Evolutionary conservation across 768 basidiomycete species (phyloP), one percentile per base, ranked within the genome.

Genomic region (Rhodotorula toruloides): DNA sequence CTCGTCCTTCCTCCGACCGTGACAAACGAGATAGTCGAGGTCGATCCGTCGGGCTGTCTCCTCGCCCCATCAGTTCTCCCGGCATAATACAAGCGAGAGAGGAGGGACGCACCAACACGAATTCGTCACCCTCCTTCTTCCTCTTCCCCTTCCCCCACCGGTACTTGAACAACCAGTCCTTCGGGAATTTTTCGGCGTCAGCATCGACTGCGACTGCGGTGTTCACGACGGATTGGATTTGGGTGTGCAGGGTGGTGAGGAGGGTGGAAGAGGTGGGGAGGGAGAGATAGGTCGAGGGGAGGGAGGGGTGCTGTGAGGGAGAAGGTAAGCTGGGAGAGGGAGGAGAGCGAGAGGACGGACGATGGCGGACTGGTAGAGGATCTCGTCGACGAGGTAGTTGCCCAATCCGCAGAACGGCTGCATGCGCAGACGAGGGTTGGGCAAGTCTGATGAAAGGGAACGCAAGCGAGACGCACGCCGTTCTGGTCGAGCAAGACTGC

Each of bases 351-450:
- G 44, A 32, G 12, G 29, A 40, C 60, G 47, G 6, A 63, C 63
- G 17, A 76, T 63, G 1, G 36, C 34, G 0, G 73, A 54, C 39
- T 76, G 76, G 64, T 58, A 76, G 34, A 76, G 65, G 52, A 76
- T 76, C 54, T 76, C 75, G 52, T 76, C 76, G 58, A 73, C 73
- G 46, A 76, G 65, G 72, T 75, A 76, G 60, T 76, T 67, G 14
- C 66, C 66, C 13, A 67, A 48, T 0, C 66, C 66, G 32, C 61
- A 62, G 1, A 67, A 25, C 1, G 66, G 66, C 61, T 62, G 53
- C 13, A 1, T 19, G 39, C 6, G 3, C 11, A 13, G 31, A 25
- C 0, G 9, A 19, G 29, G 4, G 10, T 32, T 14, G 34, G 36
- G 12, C 31, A 10, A 16, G 8, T 2, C n/a, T 29, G 2, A 8